A percentile compares a stretch with the other conserved stretches of the same genome.
Evolutionary conservation across 2,329 filamentous ascomycete genomes (phyloP).

Genomic region (Penicillium fuscoglaucum): DNA sequence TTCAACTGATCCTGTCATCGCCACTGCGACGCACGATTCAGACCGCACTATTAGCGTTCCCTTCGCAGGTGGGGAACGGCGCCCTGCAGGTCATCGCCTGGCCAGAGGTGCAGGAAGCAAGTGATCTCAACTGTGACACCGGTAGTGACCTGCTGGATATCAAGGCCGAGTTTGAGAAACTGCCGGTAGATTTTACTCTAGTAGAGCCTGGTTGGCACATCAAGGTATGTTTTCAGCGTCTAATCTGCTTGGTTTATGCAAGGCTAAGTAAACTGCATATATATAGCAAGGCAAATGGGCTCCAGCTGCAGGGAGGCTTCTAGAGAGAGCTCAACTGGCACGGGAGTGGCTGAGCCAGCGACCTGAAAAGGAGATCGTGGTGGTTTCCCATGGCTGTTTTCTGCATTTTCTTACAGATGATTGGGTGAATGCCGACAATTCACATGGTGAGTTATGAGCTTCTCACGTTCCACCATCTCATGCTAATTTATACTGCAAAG

Average conservation of each 20-base stretch:
- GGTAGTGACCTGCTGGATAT: no score
- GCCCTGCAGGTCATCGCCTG: no score
- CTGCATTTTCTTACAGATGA: not conserved
- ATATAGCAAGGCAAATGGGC: not conserved
- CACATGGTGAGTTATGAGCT: not conserved
- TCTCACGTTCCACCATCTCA: not conserved
- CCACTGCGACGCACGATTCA: no score
- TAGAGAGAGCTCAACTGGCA: not conserved
- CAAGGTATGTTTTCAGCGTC: not conserved
- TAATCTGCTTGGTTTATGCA: not conserved
- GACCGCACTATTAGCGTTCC: no score
- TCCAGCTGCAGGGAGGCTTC: not conserved
- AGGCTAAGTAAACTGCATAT: not conserved
- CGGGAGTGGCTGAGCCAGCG: not conserved
- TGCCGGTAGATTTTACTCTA: no score
- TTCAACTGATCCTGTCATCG: no score
- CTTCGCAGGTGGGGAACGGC: no score
- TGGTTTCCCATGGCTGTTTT: not conserved
- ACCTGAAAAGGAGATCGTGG: not conserved
- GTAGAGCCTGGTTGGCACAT: not conserved
- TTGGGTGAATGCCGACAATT: not conserved
- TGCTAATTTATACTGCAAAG: not conserved
- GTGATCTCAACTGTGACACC: no score
- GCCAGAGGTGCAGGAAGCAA: no score
- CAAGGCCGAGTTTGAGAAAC: no score